Evolutionary conservation across 345 rosid species (phyloP), one percentile per base, ranked within the genome.

Genomic region (Viola odorata): DNA sequence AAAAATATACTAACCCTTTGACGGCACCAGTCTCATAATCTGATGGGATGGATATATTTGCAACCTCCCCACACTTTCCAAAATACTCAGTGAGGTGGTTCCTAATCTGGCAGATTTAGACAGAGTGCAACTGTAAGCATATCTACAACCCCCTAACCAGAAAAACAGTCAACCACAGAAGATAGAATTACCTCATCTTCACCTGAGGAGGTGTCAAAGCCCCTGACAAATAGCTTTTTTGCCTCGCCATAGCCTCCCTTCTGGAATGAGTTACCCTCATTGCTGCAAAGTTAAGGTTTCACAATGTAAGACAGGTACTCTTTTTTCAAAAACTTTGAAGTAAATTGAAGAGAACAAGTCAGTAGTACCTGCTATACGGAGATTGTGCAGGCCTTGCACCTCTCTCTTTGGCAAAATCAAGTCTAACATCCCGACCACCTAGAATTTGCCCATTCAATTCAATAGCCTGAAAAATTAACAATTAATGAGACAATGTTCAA

Each of bases 381-480:
- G 91, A 83, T 58, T 71, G 78, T 8, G 88, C 61, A 38, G 42
- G 37, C 37, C 55, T 58, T 2, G 62, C 72, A 0, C 89, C 90
- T 67, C 95, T 82, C 57, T 80, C 92, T 0, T 69, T 69, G 7
- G 99, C 99, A 23, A 86, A 0, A 79, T 88, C 97, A 71, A 94
- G 83, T 63, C 71, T 88, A 62, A 94, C 10, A 4, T 67, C 62
- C 55, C 99, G 90, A 12, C 76, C 82, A 3, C 61, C 63, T 12
- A 90, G 60, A 66, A 50, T 14, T 39, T 62, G 65, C 44, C 99
- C 99, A 70, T 80, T 64, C 13, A 79, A 67, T 16, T 80, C 76
- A 14, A 86, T 66, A 6, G 86, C 97, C 99, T 94, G 63, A n/a
- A 57, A 67, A 23, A 2, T 23, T 23, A 2, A 23, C 32, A 23